phyloP scores from a whole-genome alignment of 2,329 filamentous ascomycete species.

The Kalaharituber pfeilii region DNA sequence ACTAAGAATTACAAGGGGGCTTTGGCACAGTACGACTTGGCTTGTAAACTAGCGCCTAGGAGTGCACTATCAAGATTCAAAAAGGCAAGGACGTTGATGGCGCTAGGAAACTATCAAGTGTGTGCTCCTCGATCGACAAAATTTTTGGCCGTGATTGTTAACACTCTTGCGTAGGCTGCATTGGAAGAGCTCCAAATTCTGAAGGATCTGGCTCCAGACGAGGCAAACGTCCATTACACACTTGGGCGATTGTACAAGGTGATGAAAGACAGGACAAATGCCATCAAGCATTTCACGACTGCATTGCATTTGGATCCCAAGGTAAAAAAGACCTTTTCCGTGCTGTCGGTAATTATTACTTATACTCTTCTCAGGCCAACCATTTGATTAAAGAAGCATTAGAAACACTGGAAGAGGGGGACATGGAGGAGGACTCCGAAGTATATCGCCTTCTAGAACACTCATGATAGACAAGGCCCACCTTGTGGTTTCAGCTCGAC shows the following conservation, averaged over 20 bases:
- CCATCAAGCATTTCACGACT: constrained; percentile 88
- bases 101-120: constrained; percentile 39
- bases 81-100: constrained; percentile 74
- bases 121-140: constrained; percentile 3
- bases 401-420: constrained; percentile 70
- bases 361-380: constrained; percentile 46
- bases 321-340: too few relatives aligned
- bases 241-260: constrained; percentile 68
- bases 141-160: background rate
- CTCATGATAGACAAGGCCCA: background rate
- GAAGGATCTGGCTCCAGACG: constrained; percentile 80
- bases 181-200: constrained; percentile 70
- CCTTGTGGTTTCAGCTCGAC: too few relatives aligned
- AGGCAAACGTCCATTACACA: constrained; percentile 89
- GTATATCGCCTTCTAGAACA: constrained; percentile 17
- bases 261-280: constrained; percentile 53
- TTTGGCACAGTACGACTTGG: constrained; percentile 62
- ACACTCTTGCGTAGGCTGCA: constrained; percentile 42
- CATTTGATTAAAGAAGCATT: constrained; percentile 93
- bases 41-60: constrained; percentile 62
- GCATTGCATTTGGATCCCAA: constrained; percentile 92
- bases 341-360: constrained; percentile 20
- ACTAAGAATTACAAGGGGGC: constrained; percentile 67
- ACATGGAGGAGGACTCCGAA: constrained; percentile 31
- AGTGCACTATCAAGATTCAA: constrained; percentile 78